A percentile compares a stretch with the other conserved stretches of the same genome.
Evolutionary conservation across 2,329 filamentous ascomycete genomes (phyloP).

Genomic region (Lachnellula willkommii): DNA sequence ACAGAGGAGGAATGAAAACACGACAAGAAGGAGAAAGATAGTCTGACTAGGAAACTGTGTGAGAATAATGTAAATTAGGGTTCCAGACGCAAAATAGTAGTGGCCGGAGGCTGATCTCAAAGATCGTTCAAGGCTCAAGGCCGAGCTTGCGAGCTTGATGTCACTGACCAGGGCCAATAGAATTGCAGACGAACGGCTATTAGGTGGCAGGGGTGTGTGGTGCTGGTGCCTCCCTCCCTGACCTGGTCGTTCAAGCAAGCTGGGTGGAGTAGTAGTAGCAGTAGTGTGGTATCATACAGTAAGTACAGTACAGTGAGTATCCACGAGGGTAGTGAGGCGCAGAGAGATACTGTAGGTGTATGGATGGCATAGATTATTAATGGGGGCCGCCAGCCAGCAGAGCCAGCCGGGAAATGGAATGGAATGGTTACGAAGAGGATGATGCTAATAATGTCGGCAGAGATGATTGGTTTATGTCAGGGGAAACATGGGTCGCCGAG

Average conservation of each 20-base stretch:
- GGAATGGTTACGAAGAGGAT: not conserved
- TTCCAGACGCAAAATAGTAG: conserved; percentile 18
- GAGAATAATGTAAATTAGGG: conserved; percentile 10
- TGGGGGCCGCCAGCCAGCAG: no score
- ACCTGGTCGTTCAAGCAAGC: no score
- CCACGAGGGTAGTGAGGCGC: not conserved
- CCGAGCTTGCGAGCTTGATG: conserved; percentile 20
- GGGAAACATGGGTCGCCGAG: no score
- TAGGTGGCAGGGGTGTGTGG: no score
- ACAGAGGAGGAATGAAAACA: not conserved
- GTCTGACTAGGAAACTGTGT: conserved; percentile 9
- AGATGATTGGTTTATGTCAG: no score
- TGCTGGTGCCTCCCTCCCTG: no score
- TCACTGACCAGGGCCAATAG: conserved; percentile 25
- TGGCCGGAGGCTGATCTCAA: conserved; percentile 31
- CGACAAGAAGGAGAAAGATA: conserved; percentile 14
- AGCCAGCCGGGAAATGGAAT: not conserved
- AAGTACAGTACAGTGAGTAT: not conserved
- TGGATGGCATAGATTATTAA: not conserved
- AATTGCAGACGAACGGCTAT: not conserved
- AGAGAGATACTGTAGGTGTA: not conserved
- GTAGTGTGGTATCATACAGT: not conserved
- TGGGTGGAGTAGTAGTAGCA: no score
- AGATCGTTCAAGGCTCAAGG: conserved; percentile 21
- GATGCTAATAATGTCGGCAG: no score